Conservation (phyloP, 2,329 filamentous ascomycete species). For the Conoideocrella luteorostrata region DNA sequence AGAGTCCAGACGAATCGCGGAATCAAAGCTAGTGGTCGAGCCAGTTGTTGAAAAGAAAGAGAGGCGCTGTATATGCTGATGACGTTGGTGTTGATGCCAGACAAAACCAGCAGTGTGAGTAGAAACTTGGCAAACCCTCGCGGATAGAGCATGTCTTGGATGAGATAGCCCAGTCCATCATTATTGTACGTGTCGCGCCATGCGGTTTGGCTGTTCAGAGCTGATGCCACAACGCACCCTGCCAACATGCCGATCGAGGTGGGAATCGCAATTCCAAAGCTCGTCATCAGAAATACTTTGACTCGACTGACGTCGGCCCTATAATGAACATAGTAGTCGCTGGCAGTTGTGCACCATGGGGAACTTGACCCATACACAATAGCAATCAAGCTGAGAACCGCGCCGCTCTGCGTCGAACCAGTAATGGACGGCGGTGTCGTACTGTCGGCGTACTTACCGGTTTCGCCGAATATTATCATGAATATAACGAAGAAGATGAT, state of each 20-base stretch:
- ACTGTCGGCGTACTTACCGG: constrained; percentile 34
- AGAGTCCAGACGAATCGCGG: constrained; percentile 36
- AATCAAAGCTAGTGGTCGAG: constrained; percentile 26
- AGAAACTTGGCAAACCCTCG: constrained; percentile 39
- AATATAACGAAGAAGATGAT: constrained; percentile 41
- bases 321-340: constrained; percentile 30
- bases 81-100: constrained; percentile 30
- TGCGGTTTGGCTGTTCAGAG: constrained; percentile 30
- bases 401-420: constrained; percentile 31
- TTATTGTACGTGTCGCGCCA: constrained; percentile 32
- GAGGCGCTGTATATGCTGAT: constrained; percentile 32
- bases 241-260: constrained; percentile 43
- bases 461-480: constrained; percentile 42
- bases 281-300: constrained; percentile 43
- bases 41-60: constrained; percentile 34
- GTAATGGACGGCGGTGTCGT: constrained; percentile 23
- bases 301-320: constrained; percentile 36
- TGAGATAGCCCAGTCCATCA: constrained; percentile 37
- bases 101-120: constrained; percentile 30
- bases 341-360: constrained; percentile 38
- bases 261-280: constrained; percentile 39
- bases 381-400: constrained; percentile 35
- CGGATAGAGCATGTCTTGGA: constrained; percentile 38
- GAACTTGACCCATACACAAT: constrained; percentile 43
- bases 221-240: constrained; percentile 35